These are phyloP conservation scores for Discostella pseudostelligera DNA, from an alignment of 108 stramenopile genomes.

Conservation along the genomic window DNA sequence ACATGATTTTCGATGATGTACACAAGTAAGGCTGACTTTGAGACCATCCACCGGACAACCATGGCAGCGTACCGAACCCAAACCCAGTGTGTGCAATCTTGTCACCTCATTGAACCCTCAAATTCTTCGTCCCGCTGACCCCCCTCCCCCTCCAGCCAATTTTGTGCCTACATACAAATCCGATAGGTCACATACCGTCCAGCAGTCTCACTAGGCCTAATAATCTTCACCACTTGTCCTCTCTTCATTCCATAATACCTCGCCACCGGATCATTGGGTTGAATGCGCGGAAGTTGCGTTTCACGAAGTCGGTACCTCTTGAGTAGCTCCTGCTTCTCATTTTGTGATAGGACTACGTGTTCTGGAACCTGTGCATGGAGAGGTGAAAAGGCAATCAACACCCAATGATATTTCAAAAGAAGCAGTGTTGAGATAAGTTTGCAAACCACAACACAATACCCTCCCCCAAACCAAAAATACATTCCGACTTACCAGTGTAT, in stretches of 20 bases:
- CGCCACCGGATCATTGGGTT: constrained; percentile 96
- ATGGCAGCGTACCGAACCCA: no score
- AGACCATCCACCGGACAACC: no score
- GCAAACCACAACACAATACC: no score
- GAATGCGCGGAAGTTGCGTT: constrained; percentile 98
- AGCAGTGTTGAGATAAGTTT: no score
- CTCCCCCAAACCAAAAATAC: no score
- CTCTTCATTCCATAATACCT: constrained; percentile 97
- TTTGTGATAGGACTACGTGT: constrained; percentile 89
- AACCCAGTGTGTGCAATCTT: no score
- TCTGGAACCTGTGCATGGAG: constrained; percentile 56
- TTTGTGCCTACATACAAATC: constrained; percentile 84
- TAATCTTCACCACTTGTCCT: constrained; percentile 98
- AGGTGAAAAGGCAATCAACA: no score
- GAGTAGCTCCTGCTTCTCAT: constrained; percentile 93
- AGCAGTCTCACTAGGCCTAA: constrained; percentile 98
- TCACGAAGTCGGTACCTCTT: constrained; percentile 97
- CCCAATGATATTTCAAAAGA: constrained; percentile 15
- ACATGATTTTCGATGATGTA: no score
- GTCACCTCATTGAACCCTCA: no score
- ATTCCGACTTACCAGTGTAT: constrained; percentile 80
- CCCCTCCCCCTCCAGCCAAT: not conserved
- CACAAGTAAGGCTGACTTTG: no score
- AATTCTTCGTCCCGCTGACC: no score
- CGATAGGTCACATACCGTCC: constrained; percentile 99